phyloP scores from a whole-genome alignment of 2,329 filamentous ascomycete genomes.

The Raffaelea albimanens region DNA sequence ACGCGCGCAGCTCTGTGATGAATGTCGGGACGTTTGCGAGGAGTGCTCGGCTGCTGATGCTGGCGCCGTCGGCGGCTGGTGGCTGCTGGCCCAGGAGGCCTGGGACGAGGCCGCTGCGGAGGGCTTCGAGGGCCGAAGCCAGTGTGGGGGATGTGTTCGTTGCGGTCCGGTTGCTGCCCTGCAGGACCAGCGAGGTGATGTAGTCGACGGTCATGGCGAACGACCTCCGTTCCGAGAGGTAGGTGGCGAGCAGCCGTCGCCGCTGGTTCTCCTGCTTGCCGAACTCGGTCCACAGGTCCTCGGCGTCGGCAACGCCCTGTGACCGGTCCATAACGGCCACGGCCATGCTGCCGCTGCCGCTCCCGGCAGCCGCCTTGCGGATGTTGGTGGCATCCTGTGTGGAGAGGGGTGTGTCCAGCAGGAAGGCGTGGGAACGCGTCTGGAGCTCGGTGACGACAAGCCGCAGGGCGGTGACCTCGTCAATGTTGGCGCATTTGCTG shows the following conservation, averaged over 20 bases:
- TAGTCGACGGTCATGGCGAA: conserved; percentile 56
- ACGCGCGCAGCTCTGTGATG: conserved; percentile 34
- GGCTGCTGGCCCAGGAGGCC: conserved; percentile 3
- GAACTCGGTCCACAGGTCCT: conserved; percentile 49
- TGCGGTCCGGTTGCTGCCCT: conserved; percentile 13
- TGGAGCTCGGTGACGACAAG: conserved; percentile 79
- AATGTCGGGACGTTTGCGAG: conserved; percentile 39
- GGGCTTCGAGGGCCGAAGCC: background rate
- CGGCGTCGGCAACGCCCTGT: conserved; percentile 27
- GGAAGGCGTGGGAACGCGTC: conserved; percentile 59
- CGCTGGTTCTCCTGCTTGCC: conserved; percentile 53
- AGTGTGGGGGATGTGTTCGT: background rate
- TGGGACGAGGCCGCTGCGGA: conserved; percentile 7
- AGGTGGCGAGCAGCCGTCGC: conserved; percentile 59
- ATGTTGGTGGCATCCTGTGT: conserved; percentile 70
- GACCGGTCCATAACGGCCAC: too few species aligned
- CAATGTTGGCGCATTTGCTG: conserved; percentile 65
- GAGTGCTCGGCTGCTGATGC: conserved; percentile 20
- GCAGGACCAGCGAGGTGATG: conserved; percentile 39
- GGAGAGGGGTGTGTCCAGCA: conserved; percentile 60
- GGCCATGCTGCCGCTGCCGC: conserved; percentile 14
- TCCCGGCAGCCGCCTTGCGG: conserved; percentile 61
- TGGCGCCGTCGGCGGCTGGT: conserved; percentile 3
- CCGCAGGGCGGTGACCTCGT: conserved; percentile 73
- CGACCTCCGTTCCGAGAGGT: conserved; percentile 61